Conservation (phyloP, 2,329 filamentous ascomycete species). For the Fusarium sulawesiense region DNA sequence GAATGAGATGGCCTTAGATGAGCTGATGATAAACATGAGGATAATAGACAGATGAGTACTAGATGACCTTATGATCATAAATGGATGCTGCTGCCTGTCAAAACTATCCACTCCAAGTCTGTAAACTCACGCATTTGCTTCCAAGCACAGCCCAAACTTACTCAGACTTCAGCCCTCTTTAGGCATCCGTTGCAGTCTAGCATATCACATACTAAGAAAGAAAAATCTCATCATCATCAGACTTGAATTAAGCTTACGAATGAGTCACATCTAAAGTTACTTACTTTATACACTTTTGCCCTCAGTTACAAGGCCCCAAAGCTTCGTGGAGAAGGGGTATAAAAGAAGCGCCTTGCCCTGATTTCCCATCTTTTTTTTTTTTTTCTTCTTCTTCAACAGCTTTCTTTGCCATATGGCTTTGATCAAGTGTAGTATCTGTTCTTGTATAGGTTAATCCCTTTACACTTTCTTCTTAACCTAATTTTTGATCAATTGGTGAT, state of each 20-base stretch:
- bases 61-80: background rate
- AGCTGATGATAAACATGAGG: background rate
- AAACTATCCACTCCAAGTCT: background rate
- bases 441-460: constrained; percentile 44
- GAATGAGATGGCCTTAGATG: background rate
- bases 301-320: constrained; percentile 17
- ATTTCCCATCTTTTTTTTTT: background rate
- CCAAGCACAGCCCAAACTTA: background rate
- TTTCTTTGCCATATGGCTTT: constrained; percentile 37
- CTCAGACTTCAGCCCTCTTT: constrained; percentile 3
- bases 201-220: background rate
- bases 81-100: background rate
- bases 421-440: constrained; percentile 48
- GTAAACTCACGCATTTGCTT: background rate
- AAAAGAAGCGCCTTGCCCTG: constrained; percentile 7
- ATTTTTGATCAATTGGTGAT: constrained; percentile 40
- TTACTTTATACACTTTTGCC: background rate
- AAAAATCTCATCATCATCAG: background rate
- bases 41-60: background rate
- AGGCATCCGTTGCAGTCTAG: constrained; percentile 10
- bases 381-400: constrained; percentile 14
- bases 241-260: background rate
- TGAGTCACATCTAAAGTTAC: background rate
- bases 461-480: constrained; percentile 15
- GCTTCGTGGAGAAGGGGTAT: background rate